Evolutionary conservation across 179 eudicot species (phyloP).

Genomic region (Amaranthus tricolor): DNA sequence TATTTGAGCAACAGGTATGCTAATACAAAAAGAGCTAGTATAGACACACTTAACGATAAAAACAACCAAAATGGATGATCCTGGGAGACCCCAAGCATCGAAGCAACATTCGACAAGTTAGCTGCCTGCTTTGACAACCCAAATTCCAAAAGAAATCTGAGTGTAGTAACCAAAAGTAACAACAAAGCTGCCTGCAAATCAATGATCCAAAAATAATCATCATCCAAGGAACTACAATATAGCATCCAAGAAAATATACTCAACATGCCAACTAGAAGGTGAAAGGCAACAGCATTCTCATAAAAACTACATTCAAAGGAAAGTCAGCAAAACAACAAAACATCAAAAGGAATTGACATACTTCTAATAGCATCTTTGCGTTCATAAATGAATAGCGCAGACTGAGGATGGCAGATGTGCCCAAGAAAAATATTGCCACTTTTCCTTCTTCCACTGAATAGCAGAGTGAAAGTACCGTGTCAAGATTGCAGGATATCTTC

Average conservation of each 20-base stretch:
- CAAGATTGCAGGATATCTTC: slow-evolving; percentile 10
- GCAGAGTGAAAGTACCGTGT: slow-evolving; percentile 15
- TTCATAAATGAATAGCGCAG: slow-evolving; percentile 57
- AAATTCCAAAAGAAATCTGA: slow-evolving; percentile 67
- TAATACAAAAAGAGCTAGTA: slow-evolving; percentile 45
- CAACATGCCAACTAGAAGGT: neutral
- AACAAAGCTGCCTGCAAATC: slow-evolving; percentile 59
- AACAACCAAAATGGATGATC: slow-evolving; percentile 45
- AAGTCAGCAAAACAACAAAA: neutral
- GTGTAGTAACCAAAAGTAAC: slow-evolving; percentile 45
- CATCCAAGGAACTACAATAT: neutral
- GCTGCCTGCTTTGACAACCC: slow-evolving; percentile 75
- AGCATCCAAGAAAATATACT: neutral
- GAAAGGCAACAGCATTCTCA: neutral
- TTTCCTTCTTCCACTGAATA: slow-evolving; percentile 93
- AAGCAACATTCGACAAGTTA: slow-evolving; percentile 41
- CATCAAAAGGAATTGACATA: slow-evolving; percentile 32
- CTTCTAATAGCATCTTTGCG: slow-evolving; percentile 61
- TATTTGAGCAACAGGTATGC: slow-evolving; percentile 48
- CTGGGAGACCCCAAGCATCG: slow-evolving; percentile 40
- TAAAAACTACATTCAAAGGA: neutral
- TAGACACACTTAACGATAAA: slow-evolving; percentile 47
- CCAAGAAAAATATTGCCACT: slow-evolving; percentile 74
- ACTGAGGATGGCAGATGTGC: slow-evolving; percentile 58
- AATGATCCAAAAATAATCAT: slow-evolving; percentile 7